Conservation (phyloP, 2,329 filamentous ascomycete species). For the Cephalotrichum gorgonifer region DNA sequence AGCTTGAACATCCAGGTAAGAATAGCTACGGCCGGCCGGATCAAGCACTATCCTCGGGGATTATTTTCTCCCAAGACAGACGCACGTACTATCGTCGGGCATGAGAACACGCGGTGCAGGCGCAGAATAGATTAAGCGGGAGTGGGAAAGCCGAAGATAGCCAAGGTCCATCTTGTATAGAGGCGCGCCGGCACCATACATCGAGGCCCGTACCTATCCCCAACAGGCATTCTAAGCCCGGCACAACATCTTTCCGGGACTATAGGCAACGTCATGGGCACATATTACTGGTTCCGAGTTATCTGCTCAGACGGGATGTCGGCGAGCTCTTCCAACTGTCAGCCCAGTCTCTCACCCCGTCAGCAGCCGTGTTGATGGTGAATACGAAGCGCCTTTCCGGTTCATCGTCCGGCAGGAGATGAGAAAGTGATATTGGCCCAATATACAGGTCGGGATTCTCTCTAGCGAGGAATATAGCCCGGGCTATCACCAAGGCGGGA, state of each 20-base stretch:
- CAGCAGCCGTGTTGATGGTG: neutral
- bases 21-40: no score
- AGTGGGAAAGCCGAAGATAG: no score
- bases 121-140: neutral
- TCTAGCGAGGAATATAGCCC: neutral
- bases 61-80: neutral
- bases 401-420: neutral
- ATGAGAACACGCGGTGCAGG: neutral
- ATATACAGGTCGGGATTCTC: neutral
- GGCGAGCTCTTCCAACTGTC: neutral
- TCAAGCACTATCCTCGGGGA: no score
- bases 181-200: no score
- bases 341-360: neutral
- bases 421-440: neutral
- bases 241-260: no score
- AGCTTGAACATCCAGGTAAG: no score
- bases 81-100: slow-evolving; percentile 1
- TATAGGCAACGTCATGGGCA: no score
- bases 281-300: no score
- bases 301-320: neutral
- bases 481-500: neutral
- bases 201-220: no score
- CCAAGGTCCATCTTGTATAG: no score
- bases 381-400: neutral
- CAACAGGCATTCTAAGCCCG: no score